These are phyloP conservation scores for Aspergillus pseudotamarii DNA, from an alignment of 2,329 filamentous ascomycete genomes.

Conservation along the genomic window DNA sequence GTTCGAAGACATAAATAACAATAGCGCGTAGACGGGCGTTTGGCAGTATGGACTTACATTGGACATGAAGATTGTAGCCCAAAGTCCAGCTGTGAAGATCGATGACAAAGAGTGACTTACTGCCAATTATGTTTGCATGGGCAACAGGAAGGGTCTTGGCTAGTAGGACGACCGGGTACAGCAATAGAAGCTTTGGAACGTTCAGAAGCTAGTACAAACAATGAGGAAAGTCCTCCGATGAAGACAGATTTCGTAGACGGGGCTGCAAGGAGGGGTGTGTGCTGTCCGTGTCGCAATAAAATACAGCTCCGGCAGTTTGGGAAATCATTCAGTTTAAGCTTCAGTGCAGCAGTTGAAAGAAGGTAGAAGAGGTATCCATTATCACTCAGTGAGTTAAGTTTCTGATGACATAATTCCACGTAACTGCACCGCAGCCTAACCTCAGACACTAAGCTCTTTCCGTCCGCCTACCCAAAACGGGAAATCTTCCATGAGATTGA, in stretches of 20 bases:
- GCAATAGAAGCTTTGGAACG: slow-evolving; percentile 9
- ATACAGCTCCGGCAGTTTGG: slow-evolving; percentile 12
- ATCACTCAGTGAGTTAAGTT: slow-evolving; percentile 16
- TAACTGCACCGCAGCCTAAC: slow-evolving; percentile 28
- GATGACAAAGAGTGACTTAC: slow-evolving; percentile 27
- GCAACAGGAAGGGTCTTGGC: slow-evolving; percentile 16
- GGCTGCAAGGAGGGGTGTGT: background rate
- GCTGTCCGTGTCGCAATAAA: slow-evolving; percentile 13
- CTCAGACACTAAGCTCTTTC: slow-evolving; percentile 3
- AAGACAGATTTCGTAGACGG: background rate
- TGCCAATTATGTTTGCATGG: slow-evolving; percentile 33
- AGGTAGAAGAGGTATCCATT: slow-evolving; percentile 1
- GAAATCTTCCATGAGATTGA: no score
- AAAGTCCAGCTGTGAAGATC: slow-evolving; percentile 22
- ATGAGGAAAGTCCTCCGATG: background rate
- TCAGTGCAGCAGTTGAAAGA: slow-evolving; percentile 21
- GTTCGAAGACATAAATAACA: background rate
- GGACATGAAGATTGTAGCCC: slow-evolving; percentile 26
- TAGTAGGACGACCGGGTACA: slow-evolving; percentile 19
- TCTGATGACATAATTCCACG: slow-evolving; percentile 33
- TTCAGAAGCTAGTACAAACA: background rate
- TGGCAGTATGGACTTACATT: slow-evolving; percentile 16
- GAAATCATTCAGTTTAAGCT: slow-evolving; percentile 16
- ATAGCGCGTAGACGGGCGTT: background rate
- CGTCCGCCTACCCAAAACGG: background rate